A percentile compares a stretch with the other conserved stretches of the same genome.
These are phyloP conservation scores for Lepiota brunneoincarnata DNA, from an alignment of 768 basidiomycete genomes.

Conservation along the genomic window DNA sequence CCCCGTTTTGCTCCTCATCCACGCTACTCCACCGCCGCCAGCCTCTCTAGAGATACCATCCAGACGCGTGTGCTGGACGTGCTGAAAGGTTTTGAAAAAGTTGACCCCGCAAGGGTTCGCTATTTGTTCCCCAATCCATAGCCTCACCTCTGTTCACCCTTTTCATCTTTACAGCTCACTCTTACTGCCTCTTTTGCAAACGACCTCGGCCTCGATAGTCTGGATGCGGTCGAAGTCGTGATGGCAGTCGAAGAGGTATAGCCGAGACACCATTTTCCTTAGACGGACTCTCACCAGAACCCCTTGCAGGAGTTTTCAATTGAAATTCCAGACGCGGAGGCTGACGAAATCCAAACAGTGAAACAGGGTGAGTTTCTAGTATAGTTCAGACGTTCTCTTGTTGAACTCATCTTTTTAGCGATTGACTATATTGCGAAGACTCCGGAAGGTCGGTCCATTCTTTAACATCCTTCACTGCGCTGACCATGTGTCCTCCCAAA, in stretches of 20 bases:
- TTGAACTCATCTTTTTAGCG: constrained; percentile 44
- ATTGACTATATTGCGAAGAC: constrained; percentile 95
- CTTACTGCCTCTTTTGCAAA: constrained; percentile 64
- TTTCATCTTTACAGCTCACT: constrained; percentile 49
- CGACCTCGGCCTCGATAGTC: constrained; percentile 90
- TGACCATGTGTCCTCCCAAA: constrained; percentile 19
- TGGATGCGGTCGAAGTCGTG: constrained; percentile 97
- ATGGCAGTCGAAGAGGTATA: constrained; percentile 95
- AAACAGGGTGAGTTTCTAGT: constrained; percentile 67
- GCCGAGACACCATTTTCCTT: constrained; percentile 6
- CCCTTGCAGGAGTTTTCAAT: constrained; percentile 83
- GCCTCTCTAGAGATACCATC: constrained; percentile 66
- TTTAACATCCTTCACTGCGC: constrained; percentile 14
- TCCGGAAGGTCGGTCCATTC: constrained; percentile 62
- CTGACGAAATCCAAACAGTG: constrained; percentile 91
- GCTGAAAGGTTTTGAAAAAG: constrained; percentile 87
- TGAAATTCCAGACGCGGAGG: constrained; percentile 97
- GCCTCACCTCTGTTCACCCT: neutral
- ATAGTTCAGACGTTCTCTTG: constrained; percentile 14
- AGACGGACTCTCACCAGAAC: neutral
- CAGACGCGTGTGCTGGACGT: constrained; percentile 77
- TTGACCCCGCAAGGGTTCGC: constrained; percentile 67
- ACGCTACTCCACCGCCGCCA: constrained; percentile 63
- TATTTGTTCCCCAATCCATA: neutral
- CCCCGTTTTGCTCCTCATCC: constrained; percentile 41